Evolutionary conservation across 2,329 filamentous ascomycete species (phyloP), one percentile per base, ranked within the genome.

Genomic region (Coniochaeta pulveracea): DNA sequence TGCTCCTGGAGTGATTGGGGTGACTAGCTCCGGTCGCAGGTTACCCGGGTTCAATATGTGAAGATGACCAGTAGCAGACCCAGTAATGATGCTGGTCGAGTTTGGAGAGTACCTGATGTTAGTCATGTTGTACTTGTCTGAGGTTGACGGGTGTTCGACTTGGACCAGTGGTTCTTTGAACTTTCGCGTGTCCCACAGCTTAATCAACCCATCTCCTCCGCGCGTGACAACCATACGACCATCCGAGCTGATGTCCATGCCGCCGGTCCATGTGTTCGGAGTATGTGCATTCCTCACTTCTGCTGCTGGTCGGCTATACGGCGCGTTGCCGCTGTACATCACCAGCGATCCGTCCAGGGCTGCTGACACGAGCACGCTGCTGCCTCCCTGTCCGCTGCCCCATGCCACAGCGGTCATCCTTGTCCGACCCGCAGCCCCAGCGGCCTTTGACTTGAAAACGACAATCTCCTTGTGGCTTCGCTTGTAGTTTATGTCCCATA

Each of bases 401-500:
- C 91, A 98, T 5, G 78, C 79, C 14, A 96, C 82, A 17, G 86
- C 79, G 5, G 89, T 96, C 80, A 98, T 94, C 50, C 89, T 79
- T 21, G 85, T 91, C 49, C 91, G 77, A 10, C 91, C 91, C 17
- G 86, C 91, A 27, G 81, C 81, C 1, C 89, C 91, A 7, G 82
- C 74, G n/a, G 80, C 80, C 50, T 76, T 85, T 7, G 89, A 95
- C 57, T 96, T 96, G 64, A 95, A 88, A 14, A 95, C 88, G 40
- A 98, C 82, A 10, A 98, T 81, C 32, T 95, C 84, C 55, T 85
- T 93, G 55, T 98, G 91, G 35, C 77, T 76, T 41, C 88, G 76
- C 48, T 86, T 84, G 46, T 89, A 80, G 56, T 94, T 95, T 45
- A 94, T 73, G 51, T 98, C 89, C 91, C 91, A 98, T 51, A 98